Percentiles rank a stretch among this genome's conserved stretches.
Evolutionary conservation across 768 basidiomycete species (phyloP).

Genomic region (Cantharellus cinnabarinus): DNA sequence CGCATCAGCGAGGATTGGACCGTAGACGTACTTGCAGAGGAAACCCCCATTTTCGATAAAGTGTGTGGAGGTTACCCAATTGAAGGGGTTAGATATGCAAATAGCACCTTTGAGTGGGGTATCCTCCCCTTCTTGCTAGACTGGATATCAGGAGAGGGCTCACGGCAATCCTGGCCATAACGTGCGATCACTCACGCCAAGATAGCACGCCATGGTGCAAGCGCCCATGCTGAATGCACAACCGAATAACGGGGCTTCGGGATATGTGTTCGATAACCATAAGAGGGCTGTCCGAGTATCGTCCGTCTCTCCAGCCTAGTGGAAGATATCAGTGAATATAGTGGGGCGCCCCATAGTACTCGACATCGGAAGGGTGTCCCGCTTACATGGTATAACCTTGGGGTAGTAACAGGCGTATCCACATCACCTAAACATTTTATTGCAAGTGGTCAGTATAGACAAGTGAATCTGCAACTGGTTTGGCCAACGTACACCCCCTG

Average conservation of each 20-base stretch:
- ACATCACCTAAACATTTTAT: background rate
- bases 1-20: background rate
- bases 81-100: background rate
- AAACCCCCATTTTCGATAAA: background rate
- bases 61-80: background rate
- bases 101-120: background rate
- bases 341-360: background rate
- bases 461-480: background rate
- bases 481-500: background rate
- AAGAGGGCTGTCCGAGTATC: constrained; percentile 68
- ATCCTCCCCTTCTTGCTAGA: constrained; percentile 1
- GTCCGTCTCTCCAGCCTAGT: constrained; percentile 57
- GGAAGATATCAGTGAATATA: background rate
- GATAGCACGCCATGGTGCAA: constrained; percentile 73
- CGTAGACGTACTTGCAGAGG: background rate
- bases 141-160: background rate
- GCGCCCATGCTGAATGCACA: constrained; percentile 89
- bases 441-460: background rate
- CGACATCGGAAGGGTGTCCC: background rate
- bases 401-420: background rate
- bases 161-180: background rate
- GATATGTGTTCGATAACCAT: constrained; percentile 52
- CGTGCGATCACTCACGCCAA: constrained; percentile 14
- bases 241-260: constrained; percentile 67
- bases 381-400: background rate